Base-by-base conservation (phyloP, 148 eudicot genomes). In the Rheum nobile region DNA sequence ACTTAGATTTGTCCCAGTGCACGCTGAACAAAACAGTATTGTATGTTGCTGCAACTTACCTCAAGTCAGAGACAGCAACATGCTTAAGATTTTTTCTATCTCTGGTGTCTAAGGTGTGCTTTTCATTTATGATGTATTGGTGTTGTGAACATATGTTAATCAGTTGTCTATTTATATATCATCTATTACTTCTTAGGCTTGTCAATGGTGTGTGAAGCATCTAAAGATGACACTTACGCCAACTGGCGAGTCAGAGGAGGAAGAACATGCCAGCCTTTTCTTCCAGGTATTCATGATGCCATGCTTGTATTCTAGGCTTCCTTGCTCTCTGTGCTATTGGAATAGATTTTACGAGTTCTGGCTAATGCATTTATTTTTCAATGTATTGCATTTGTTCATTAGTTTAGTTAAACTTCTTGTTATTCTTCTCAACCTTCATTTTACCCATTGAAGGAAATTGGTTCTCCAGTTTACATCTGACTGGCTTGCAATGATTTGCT, bases 1-100 rank as follows among this genome's bases (percentile, higher is more conserved):
- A 97, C 82, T 79, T 95, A 80, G 98, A 95, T 80, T 80, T 84
- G 72, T 90, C 97, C 65, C 97, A 95, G 73, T 95, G 98, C 87
- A 81, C 75, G 82, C 79, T 95, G 87, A 95, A 95, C 85, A 95
- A 88, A 83, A 85, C 93, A 74, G 86, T 95, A 68, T 79, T 95
- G 80, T 85, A 85, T 50, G 87, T 88, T 19, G 90, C 93, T 79
- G 77, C 84, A 44, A 87, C 80, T 74, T 83, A 82, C 78, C 75
- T 91, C 52, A 87, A 82, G 42, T 80, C 87, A 75, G 91, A 86
- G 74, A 67, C 79, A 67, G 82, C 86, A 44, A 82, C 78, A 78
- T 82, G 85, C 83, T 80, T 80, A 47, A 80, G 75, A 63, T 83
- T 77, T 77, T 84, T 90, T 85, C 81, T 91, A 47, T 77, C 75